These are phyloP conservation scores for Penicillium sp. DNA, from an alignment of 2,329 filamentous ascomycete species.

Conservation along the genomic window DNA sequence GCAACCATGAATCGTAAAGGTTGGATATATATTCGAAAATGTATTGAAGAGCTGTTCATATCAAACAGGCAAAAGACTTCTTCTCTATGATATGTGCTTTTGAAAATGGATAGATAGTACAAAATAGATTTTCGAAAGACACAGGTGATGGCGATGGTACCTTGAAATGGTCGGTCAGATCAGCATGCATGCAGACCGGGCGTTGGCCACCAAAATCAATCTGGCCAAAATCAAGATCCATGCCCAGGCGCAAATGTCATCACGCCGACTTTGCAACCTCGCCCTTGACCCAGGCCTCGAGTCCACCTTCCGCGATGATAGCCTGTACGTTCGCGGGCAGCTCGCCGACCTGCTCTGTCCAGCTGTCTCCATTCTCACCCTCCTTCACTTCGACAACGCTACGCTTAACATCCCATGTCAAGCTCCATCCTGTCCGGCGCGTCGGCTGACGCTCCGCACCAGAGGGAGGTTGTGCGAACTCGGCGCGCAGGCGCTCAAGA, in stretches of 20 bases:
- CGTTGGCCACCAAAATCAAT: neutral
- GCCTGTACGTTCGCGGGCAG: constrained; percentile 83
- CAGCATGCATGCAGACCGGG: neutral
- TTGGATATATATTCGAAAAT: neutral
- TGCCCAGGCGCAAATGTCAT: neutral
- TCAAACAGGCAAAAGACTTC: neutral
- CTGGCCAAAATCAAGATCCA: no score
- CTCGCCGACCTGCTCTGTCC: constrained; percentile 80
- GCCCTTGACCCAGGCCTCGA: constrained; percentile 80
- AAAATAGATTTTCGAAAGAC: neutral
- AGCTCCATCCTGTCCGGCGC: constrained; percentile 59
- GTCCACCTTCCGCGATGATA: constrained; percentile 72
- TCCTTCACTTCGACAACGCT: constrained; percentile 71
- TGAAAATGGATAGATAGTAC: neutral
- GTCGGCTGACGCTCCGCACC: constrained; percentile 15
- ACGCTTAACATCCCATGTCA: constrained; percentile 75
- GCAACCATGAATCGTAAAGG: neutral
- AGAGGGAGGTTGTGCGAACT: constrained; percentile 9
- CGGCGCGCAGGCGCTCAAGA: constrained; percentile 35
- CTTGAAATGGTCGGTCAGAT: neutral
- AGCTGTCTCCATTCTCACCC: constrained; percentile 63
- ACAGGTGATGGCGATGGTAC: neutral
- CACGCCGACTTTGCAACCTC: constrained; percentile 9
- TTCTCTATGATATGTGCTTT: neutral
- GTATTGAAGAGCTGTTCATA: neutral